Conservation (phyloP, 2,329 filamentous ascomycete species). For the Colletotrichum cuscutae region DNA sequence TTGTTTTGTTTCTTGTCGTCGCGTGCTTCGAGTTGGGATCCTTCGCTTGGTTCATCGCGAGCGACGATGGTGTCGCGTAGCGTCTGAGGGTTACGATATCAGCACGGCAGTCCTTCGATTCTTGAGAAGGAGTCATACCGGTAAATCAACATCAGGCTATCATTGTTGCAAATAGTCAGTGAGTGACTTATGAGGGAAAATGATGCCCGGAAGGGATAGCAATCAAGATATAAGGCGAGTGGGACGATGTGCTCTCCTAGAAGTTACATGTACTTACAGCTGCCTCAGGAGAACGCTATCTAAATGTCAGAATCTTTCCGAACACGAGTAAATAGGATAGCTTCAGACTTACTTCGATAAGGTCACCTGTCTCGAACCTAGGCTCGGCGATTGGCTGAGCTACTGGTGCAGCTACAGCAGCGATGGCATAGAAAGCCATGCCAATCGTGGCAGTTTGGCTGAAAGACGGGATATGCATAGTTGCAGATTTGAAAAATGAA, state of each 20-base stretch:
- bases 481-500: background rate
- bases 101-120: background rate
- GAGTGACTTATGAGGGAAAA: background rate
- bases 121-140: background rate
- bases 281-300: constrained; percentile 12
- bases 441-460: constrained; percentile 16
- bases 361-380: background rate
- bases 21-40: background rate
- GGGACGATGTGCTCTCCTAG: no score
- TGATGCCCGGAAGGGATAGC: no score
- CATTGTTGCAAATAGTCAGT: background rate
- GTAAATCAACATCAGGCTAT: constrained; percentile 6
- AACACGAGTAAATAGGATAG: no score
- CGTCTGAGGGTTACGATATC: background rate
- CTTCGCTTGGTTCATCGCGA: background rate
- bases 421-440: constrained; percentile 21
- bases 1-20: background rate
- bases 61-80: background rate
- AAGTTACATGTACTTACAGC: background rate
- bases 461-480: constrained; percentile 22
- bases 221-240: no score
- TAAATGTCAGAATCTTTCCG: background rate
- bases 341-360: background rate
- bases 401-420: constrained; percentile 13
- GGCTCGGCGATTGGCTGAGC: background rate